phyloP scores from a whole-genome alignment of 2,329 filamentous ascomycete genomes.

The Septoria petroselini region DNA sequence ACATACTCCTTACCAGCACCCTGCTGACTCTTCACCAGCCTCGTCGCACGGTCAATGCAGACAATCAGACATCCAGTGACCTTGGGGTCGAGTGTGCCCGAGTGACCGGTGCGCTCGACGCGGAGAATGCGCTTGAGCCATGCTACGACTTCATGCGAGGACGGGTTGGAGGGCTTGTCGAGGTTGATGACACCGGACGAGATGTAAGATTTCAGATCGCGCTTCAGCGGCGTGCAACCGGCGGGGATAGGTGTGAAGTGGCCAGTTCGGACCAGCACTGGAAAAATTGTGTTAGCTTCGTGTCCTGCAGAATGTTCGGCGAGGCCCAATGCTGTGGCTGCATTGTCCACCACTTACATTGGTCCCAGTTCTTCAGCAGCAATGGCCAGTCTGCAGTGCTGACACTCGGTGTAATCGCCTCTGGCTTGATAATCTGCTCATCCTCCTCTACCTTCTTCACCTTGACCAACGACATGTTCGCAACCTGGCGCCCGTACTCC shows the following conservation, averaged over 20 bases:
- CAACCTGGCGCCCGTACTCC: neutral
- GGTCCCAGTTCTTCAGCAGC: slow-evolving; percentile 90
- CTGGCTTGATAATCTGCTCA: slow-evolving; percentile 74
- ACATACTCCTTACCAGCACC: slow-evolving; percentile 99
- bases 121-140: slow-evolving; percentile 98
- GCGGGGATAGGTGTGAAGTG: slow-evolving; percentile 97
- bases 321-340: neutral
- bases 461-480: slow-evolving; percentile 39
- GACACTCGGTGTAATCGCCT: slow-evolving; percentile 71
- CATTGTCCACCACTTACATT: slow-evolving; percentile 47
- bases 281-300: slow-evolving; percentile 25
- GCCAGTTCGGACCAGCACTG: slow-evolving; percentile 86
- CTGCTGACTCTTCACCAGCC: slow-evolving; percentile 97
- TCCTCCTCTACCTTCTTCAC: slow-evolving; percentile 44
- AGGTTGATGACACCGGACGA: slow-evolving; percentile 98
- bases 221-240: slow-evolving; percentile 85
- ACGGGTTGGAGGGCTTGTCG: slow-evolving; percentile 95
- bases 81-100: slow-evolving; percentile 95
- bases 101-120: slow-evolving; percentile 96
- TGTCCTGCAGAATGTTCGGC: slow-evolving; percentile 17
- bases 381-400: slow-evolving; percentile 91
- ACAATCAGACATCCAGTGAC: slow-evolving; percentile 95
- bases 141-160: slow-evolving; percentile 96
- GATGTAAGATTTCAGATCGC: slow-evolving; percentile 95
- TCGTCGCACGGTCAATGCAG: slow-evolving; percentile 93